Evolutionary conservation across 1,284 basidiomycete species (phyloP).

Genomic region (Wallemia ichthyophaga): DNA sequence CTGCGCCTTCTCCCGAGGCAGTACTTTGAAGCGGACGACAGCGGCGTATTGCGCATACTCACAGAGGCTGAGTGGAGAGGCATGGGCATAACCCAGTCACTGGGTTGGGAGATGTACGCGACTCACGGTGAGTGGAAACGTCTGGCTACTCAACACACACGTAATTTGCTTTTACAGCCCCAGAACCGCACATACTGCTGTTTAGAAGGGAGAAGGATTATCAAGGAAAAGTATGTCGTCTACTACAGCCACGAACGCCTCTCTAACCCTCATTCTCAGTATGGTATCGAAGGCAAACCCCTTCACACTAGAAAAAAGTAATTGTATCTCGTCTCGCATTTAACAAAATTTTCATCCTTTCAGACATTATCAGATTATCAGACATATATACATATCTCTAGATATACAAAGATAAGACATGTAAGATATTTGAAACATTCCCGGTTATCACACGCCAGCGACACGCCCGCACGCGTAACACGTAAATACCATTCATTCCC

Average conservation of each 20-base stretch:
- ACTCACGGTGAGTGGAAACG: slow-evolving; percentile 40
- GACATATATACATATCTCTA: too few relatives aligned
- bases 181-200: slow-evolving; percentile 36
- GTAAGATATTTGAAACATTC: background rate
- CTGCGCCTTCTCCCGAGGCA: slow-evolving; percentile 48
- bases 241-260: background rate
- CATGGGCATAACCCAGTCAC: slow-evolving; percentile 78
- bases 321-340: too few relatives aligned
- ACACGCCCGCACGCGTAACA: too few relatives aligned
- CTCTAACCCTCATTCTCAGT: background rate
- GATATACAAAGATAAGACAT: too few relatives aligned
- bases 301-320: slow-evolving; percentile 1
- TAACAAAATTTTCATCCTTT: too few relatives aligned
- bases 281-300: slow-evolving; percentile 7
- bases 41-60: slow-evolving; percentile 49
- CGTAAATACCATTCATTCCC: too few relatives aligned
- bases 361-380: too few relatives aligned
- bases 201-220: slow-evolving; percentile 20
- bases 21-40: slow-evolving; percentile 32
- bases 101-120: slow-evolving; percentile 94
- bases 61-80: slow-evolving; percentile 73
- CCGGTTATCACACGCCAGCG: too few relatives aligned
- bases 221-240: slow-evolving; percentile 10
- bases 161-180: slow-evolving; percentile 24
- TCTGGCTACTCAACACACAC: background rate